Conservation (phyloP, 257 asterid genomes). For the Voacanga thouarsii region DNA sequence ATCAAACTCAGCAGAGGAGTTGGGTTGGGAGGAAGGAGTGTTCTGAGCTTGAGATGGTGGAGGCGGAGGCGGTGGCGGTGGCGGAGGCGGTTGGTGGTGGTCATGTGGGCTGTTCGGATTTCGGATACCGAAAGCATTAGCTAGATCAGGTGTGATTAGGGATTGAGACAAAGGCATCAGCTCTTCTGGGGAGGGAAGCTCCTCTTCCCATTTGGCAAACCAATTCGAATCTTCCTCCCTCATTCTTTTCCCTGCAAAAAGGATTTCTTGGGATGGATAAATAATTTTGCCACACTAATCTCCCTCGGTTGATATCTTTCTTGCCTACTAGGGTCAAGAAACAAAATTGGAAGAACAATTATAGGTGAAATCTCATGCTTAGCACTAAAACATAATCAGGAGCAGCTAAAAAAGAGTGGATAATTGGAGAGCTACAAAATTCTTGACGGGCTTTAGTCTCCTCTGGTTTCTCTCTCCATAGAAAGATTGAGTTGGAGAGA, state of each 20-base stretch:
- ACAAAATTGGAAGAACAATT: background rate
- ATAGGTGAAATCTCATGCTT: background rate
- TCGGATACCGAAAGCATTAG: slow-evolving; percentile 64
- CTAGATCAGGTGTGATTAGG: slow-evolving; percentile 74
- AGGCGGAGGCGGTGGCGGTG: slow-evolving; percentile 1
- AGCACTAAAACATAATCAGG: background rate
- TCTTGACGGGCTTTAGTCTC: background rate
- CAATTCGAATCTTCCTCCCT: slow-evolving; percentile 80
- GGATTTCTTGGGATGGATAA: slow-evolving; percentile 3
- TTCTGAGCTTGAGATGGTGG: slow-evolving; percentile 18
- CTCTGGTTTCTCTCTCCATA: slow-evolving; percentile 9
- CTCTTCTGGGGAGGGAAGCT: slow-evolving; percentile 76
- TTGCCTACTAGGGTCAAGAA: slow-evolving; percentile 7
- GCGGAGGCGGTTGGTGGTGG: slow-evolving; percentile 22
- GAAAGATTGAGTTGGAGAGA: slow-evolving; percentile 19
- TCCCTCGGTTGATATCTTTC: slow-evolving; percentile 7
- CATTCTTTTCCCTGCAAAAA: slow-evolving; percentile 31
- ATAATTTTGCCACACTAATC: background rate
- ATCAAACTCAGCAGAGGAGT: slow-evolving; percentile 63
- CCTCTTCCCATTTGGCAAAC: slow-evolving; percentile 86
- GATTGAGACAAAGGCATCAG: slow-evolving; percentile 72
- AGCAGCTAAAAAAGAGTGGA: slow-evolving; percentile 4
- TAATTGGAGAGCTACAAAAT: background rate
- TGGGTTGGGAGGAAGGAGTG: slow-evolving; percentile 40
- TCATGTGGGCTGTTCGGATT: slow-evolving; percentile 36